These are phyloP conservation scores for Tagetes patula DNA, from an alignment of 129 eudicot species.

Conservation along the genomic window DNA sequence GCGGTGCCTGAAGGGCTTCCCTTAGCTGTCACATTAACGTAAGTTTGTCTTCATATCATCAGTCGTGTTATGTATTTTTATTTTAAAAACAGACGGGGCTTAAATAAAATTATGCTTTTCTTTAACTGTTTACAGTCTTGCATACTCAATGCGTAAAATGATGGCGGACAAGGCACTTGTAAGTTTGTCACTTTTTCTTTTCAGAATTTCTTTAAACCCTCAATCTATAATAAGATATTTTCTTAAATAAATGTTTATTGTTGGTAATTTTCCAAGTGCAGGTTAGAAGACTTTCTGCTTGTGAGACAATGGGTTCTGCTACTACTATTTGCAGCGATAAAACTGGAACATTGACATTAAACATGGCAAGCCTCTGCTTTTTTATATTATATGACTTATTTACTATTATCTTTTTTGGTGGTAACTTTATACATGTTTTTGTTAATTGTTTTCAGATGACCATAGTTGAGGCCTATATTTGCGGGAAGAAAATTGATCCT, in stretches of 20 bases:
- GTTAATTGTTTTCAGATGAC: slow-evolving; percentile 66
- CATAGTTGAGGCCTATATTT: slow-evolving; percentile 68
- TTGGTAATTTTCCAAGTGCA: slow-evolving; percentile 34
- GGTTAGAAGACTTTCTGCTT: slow-evolving; percentile 98
- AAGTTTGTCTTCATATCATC: slow-evolving; percentile 36
- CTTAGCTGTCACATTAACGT: slow-evolving; percentile 95
- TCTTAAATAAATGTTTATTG: not conserved
- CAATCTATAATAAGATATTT: not conserved
- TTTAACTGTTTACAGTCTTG: slow-evolving; percentile 57
- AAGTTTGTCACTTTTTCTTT: slow-evolving; percentile 24
- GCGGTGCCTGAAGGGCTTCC: slow-evolving; percentile 99
- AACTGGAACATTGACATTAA: slow-evolving; percentile 95
- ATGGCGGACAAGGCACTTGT: slow-evolving; percentile 99
- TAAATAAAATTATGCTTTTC: not conserved
- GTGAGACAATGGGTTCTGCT: slow-evolving; percentile 99
- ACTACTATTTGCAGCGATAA: slow-evolving; percentile 99
- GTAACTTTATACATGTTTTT: not conserved
- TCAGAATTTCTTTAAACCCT: not conserved
- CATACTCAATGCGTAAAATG: slow-evolving; percentile 99
- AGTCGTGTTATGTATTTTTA: not conserved
- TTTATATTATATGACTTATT: slow-evolving; percentile 9
- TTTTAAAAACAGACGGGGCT: not conserved
- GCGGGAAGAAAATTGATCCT: slow-evolving; percentile 64
- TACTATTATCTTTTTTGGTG: not conserved
- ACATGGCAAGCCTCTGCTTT: slow-evolving; percentile 50